Conservation (phyloP, 306 rosid genomes). For the Glycine soja region DNA sequence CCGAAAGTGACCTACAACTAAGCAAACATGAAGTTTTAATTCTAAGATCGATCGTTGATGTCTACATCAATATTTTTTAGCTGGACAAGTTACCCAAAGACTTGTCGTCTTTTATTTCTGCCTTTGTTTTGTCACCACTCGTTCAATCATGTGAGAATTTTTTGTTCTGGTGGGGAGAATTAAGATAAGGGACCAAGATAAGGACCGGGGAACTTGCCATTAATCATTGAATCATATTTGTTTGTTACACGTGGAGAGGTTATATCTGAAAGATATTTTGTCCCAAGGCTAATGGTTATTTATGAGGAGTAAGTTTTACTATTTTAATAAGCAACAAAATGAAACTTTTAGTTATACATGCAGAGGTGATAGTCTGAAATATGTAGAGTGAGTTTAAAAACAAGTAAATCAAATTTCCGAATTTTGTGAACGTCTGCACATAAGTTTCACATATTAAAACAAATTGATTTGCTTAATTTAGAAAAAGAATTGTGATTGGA, state of each 20-base stretch:
- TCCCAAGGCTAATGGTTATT: too few species aligned
- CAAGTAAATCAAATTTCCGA: too few species aligned
- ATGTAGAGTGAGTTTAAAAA: too few species aligned
- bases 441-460: too few species aligned
- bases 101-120: background rate
- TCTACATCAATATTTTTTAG: slow-evolving; percentile 5
- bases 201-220: slow-evolving; percentile 3
- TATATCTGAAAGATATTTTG: slow-evolving; percentile 25
- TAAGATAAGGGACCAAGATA: background rate
- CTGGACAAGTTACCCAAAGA: background rate
- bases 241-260: background rate
- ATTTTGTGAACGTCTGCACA: too few species aligned
- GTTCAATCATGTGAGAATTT: background rate
- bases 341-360: too few species aligned
- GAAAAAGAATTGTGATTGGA: too few species aligned
- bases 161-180: background rate
- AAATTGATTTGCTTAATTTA: too few species aligned
- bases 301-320: too few species aligned
- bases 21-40: background rate
- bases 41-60: background rate
- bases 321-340: too few species aligned
- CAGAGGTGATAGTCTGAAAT: too few species aligned
- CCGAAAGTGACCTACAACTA: background rate
- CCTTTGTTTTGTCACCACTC: background rate
- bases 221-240: slow-evolving; percentile 30